Percentiles rank a stretch among this genome's conserved stretches.
Evolutionary conservation across 768 basidiomycete species (phyloP).

Genomic region (Exidia glandulosa): DNA sequence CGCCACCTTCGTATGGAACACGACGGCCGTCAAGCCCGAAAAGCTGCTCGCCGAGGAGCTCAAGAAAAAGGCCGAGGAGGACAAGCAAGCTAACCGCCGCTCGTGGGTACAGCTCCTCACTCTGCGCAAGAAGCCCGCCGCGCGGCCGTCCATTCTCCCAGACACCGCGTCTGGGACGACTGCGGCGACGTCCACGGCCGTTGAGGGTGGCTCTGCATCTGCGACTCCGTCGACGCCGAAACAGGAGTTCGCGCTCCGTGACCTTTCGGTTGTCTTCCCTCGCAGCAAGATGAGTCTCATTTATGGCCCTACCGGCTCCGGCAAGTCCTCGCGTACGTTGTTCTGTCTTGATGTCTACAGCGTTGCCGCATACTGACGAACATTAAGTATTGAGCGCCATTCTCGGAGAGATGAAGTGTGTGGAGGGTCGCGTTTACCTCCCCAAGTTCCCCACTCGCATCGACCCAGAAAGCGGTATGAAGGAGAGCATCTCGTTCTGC

Average conservation of each 20-base stretch:
- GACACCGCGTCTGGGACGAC: slow-evolving; percentile 6
- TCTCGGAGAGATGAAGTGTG: slow-evolving; percentile 15
- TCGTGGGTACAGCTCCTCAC: neutral
- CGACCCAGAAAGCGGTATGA: slow-evolving; percentile 20
- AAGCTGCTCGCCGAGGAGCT: neutral
- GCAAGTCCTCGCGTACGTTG: slow-evolving; percentile 31
- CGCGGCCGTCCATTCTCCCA: neutral
- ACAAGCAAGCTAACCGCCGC: neutral
- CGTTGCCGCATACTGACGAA: neutral
- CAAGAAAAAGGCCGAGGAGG: neutral
- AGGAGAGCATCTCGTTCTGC: slow-evolving; percentile 54
- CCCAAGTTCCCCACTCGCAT: slow-evolving; percentile 22
- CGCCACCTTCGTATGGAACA: neutral
- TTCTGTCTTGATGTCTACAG: no score
- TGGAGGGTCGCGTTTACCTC: slow-evolving; percentile 15
- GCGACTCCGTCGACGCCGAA: slow-evolving; percentile 11
- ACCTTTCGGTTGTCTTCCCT: slow-evolving; percentile 49
- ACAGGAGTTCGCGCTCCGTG: slow-evolving; percentile 38
- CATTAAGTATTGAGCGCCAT: slow-evolving; percentile 10
- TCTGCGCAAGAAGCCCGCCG: neutral
- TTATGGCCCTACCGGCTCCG: slow-evolving; percentile 54
- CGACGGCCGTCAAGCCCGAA: neutral
- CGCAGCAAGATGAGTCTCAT: slow-evolving; percentile 45
- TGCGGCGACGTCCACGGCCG: slow-evolving; percentile 9
- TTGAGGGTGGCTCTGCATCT: no score